Evolutionary conservation across 208 protist genomes (phyloP).

Genomic region (Angomonas desouzai): DNA sequence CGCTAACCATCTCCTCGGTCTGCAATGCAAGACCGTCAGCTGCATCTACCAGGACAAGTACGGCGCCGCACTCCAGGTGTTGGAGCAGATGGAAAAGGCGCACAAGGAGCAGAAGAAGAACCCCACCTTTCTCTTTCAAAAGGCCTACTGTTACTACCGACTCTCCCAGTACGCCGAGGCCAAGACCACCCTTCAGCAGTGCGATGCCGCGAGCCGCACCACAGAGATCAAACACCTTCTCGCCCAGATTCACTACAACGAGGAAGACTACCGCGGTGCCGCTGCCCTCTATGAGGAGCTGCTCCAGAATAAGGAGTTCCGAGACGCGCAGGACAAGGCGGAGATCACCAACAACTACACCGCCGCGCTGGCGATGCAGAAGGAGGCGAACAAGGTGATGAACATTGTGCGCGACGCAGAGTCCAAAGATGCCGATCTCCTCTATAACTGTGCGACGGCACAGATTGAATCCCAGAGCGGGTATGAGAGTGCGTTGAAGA

Average conservation of each 20-base stretch:
- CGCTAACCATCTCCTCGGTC: slow-evolving; percentile 45
- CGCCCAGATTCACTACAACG: slow-evolving; percentile 78
- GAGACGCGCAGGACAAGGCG: slow-evolving; percentile 67
- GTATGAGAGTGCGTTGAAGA: slow-evolving; percentile 35
- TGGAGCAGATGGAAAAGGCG: slow-evolving; percentile 28
- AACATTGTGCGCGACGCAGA: slow-evolving; percentile 24
- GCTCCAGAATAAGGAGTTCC: slow-evolving; percentile 35
- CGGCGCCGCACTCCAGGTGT: slow-evolving; percentile 45
- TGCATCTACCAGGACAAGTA: slow-evolving; percentile 63
- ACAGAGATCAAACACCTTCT: slow-evolving; percentile 61
- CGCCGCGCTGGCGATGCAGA: slow-evolving; percentile 39
- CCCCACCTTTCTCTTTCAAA: slow-evolving; percentile 45
- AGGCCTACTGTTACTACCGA: slow-evolving; percentile 76
- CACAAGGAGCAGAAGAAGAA: slow-evolving; percentile 13
- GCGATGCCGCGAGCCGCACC: slow-evolving; percentile 13
- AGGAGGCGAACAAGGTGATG: slow-evolving; percentile 28
- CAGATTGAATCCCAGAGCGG: slow-evolving; percentile 59
- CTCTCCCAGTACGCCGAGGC: slow-evolving; percentile 58
- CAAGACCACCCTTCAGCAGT: slow-evolving; percentile 27
- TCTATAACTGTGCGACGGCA: slow-evolving; percentile 78
- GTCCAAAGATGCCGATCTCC: slow-evolving; percentile 47
- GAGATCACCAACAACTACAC: slow-evolving; percentile 78
- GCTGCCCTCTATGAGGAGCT: slow-evolving; percentile 62
- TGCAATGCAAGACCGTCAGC: slow-evolving; percentile 67
- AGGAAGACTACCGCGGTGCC: slow-evolving; percentile 70